Percentiles rank a stretch among this genome's conserved stretches.
phyloP scores from a whole-genome alignment of 176 grass and related monocot species.

The Oryza rufipogon region DNA sequence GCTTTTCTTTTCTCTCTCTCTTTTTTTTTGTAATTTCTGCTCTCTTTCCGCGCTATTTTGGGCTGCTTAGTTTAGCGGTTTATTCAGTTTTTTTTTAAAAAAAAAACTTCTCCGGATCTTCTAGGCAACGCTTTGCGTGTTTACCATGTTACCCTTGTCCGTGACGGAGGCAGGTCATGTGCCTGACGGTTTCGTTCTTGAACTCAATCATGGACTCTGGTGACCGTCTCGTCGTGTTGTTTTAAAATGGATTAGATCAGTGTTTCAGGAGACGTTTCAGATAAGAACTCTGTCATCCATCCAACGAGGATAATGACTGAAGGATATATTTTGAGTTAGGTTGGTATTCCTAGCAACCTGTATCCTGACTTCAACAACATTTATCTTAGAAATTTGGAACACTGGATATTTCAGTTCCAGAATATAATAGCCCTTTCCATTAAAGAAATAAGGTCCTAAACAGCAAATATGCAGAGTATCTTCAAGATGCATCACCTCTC shows the following conservation, averaged over 20 bases:
- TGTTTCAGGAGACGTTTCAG: slow-evolving; percentile 31
- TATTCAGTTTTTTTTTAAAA: not conserved
- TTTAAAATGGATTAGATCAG: not conserved
- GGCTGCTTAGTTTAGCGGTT: not conserved
- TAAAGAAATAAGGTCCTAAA: not conserved
- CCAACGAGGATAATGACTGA: not conserved
- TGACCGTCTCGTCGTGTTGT: not conserved
- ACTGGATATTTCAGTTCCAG: too few relatives aligned
- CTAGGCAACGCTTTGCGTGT: not conserved
- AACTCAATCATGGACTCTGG: not conserved
- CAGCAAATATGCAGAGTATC: not conserved
- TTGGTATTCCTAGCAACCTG: not conserved
- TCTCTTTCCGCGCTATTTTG: slow-evolving; percentile 21
- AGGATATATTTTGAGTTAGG: not conserved
- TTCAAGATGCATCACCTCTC: slow-evolving; percentile 3
- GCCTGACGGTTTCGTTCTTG: not conserved
- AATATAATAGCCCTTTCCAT: not conserved
- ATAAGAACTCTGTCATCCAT: slow-evolving; percentile 13
- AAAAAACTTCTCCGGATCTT: too few relatives aligned
- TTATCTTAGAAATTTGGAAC: not conserved
- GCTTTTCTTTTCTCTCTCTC: not conserved
- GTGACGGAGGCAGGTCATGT: slow-evolving; percentile 10
- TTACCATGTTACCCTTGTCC: not conserved
- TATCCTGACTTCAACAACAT: not conserved
- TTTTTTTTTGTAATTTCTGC: slow-evolving; percentile 1